These are phyloP conservation scores for Mycena capillaripes DNA, from an alignment of 768 basidiomycete genomes.

Conservation along the genomic window DNA sequence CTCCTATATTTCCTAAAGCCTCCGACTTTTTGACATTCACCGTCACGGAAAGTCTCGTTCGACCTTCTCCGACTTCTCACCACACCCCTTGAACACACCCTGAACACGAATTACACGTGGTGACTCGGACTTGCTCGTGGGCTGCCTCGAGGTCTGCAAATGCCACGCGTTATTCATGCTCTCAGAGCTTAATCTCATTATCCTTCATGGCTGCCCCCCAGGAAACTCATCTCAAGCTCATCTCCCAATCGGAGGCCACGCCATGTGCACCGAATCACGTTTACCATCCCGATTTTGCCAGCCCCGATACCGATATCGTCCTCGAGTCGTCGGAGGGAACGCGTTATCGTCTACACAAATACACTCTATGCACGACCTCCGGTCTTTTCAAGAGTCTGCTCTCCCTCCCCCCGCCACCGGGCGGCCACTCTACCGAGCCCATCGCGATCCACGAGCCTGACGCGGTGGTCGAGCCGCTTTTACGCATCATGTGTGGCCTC, in stretches of 20 bases:
- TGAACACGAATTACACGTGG: conserved; percentile 25
- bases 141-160: conserved; percentile 24
- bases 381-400: conserved; percentile 66
- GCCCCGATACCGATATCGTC: conserved; percentile 37
- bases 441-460: conserved; percentile 59
- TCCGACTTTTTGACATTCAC: not conserved
- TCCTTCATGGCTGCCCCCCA: conserved; percentile 31
- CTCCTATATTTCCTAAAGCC: not conserved
- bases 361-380: conserved; percentile 65
- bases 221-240: not conserved
- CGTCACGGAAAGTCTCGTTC: not conserved
- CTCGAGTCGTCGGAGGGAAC: conserved; percentile 50
- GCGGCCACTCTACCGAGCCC: conserved; percentile 47
- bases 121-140: conserved; percentile 3
- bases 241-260: not conserved
- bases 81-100: conserved; percentile 1
- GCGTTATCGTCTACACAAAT: conserved; percentile 61
- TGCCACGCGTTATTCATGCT: conserved; percentile 25
- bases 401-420: conserved; percentile 60
- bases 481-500: conserved; percentile 71
- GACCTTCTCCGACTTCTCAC: conserved; percentile 3
- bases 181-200: not conserved
- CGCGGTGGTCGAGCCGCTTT: conserved; percentile 64
- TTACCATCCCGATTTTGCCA: conserved; percentile 36
- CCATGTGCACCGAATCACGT: not conserved